Base-by-base conservation (phyloP, 352 stramenopile species). In the Phytophthora idaei region DNA sequence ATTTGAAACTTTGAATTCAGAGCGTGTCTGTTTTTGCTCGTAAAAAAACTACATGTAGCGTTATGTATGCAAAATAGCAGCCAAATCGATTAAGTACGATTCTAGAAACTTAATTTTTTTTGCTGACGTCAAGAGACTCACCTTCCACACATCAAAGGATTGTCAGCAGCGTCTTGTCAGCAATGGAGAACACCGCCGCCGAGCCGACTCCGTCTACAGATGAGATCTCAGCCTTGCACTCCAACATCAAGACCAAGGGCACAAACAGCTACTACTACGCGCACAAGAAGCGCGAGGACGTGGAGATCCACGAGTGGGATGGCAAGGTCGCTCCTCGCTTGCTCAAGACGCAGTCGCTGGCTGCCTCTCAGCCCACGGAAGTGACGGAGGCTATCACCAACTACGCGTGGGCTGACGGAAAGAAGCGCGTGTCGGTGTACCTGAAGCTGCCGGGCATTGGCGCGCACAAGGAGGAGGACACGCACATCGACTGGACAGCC, bases 201-300 rank as follows among this genome's bases (percentile, higher is more conserved):
- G 15, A 44, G 32, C 9, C 17, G 34, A 46, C 39, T 37, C n/a
- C 48, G 28, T 27, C 36, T 5, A 32, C 17, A 4, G 44, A 53
- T 28, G 62, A 77, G 21, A 64, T 62, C 45, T 95, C 87, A 51
- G 87, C 85, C 41, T 70, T 95, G 57, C 85, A 95, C 45, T 77
- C 65, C 27, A 95, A 95, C 66, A 95, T 95, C 69, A 87, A 87
- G 65, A 81, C 53, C 29, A 94, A 93, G 71, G 87, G 85, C 27
- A 76, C 80, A 46, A 95, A 95, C 75, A 92, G 82, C 70, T 95
- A 95, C 71, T 95, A 95, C 63, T 95, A 95, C 60, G 87, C 87
- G 21, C 87, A 95, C 74, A 93, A 94, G 77, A 85, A 85, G 76
- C 87, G 87, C 57, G 73, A 92, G 17, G 62, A 88, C 54, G 87